phyloP scores from a whole-genome alignment of 257 asterid genomes.

The Solanum habrochaites region DNA sequence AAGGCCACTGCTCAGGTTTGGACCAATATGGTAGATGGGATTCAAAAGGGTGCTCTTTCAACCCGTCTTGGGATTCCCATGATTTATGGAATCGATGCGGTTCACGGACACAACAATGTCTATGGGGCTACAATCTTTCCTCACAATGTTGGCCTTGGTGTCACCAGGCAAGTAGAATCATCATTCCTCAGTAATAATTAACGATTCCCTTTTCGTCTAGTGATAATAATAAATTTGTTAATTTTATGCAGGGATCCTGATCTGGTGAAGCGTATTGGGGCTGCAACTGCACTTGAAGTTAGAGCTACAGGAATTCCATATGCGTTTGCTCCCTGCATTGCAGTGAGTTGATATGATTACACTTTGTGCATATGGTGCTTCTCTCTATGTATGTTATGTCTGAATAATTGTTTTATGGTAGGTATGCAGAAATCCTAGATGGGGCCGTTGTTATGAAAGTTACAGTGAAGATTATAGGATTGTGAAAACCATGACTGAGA shows the following conservation, averaged over 20 bases:
- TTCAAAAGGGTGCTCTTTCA: slow-evolving; percentile 56
- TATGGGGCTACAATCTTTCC: slow-evolving; percentile 60
- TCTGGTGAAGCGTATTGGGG: slow-evolving; percentile 60
- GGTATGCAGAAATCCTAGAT: slow-evolving; percentile 21
- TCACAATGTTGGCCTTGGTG: slow-evolving; percentile 79
- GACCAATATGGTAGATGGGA: slow-evolving; percentile 55
- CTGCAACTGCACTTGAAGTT: slow-evolving; percentile 74
- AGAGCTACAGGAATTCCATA: slow-evolving; percentile 78
- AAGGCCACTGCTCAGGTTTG: slow-evolving; percentile 49
- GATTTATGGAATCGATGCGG: slow-evolving; percentile 64
- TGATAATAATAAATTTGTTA: background rate
- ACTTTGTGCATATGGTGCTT: background rate
- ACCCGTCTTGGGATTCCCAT: slow-evolving; percentile 57
- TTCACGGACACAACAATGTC: slow-evolving; percentile 71
- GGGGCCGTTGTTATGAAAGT: slow-evolving; percentile 34
- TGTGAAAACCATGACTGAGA: slow-evolving; percentile 21
- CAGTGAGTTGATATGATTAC: slow-evolving; percentile 21
- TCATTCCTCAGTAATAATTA: background rate
- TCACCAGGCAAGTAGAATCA: slow-evolving; percentile 43
- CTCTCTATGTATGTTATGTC: background rate
- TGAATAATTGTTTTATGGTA: background rate
- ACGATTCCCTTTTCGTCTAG: background rate
- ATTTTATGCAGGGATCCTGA: slow-evolving; percentile 42
- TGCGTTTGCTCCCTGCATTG: slow-evolving; percentile 68
- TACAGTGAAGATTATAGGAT: slow-evolving; percentile 44